These are phyloP conservation scores for Aspergillus sp. DNA, from an alignment of 2,329 filamentous ascomycete species.

Conservation along the genomic window DNA sequence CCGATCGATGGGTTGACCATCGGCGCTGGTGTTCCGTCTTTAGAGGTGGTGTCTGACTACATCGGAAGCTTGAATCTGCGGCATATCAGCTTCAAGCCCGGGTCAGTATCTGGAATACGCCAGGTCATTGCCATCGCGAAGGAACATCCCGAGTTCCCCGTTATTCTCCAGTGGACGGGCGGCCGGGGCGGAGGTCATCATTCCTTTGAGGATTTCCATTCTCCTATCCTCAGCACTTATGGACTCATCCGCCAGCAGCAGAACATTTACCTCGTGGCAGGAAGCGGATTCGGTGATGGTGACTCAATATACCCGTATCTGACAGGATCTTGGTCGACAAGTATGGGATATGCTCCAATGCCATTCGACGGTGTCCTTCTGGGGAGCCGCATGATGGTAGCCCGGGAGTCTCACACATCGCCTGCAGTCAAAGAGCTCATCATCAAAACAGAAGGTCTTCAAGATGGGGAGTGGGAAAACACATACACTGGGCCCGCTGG, in stretches of 20 bases:
- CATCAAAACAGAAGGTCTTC: slow-evolving; percentile 73
- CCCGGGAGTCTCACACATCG: slow-evolving; percentile 87
- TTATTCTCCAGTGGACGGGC: slow-evolving; percentile 92
- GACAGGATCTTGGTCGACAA: slow-evolving; percentile 82
- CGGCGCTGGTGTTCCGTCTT: slow-evolving; percentile 88
- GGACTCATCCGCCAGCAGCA: slow-evolving; percentile 67
- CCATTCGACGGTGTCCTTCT: slow-evolving; percentile 91
- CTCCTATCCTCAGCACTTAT: slow-evolving; percentile 87
- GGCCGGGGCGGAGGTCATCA: slow-evolving; percentile 92
- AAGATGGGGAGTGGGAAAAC: slow-evolving; percentile 79
- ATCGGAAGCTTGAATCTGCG: slow-evolving; percentile 90
- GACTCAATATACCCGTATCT: slow-evolving; percentile 92
- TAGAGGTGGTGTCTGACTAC: slow-evolving; percentile 90
- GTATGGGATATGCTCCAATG: slow-evolving; percentile 87
- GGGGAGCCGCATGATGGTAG: slow-evolving; percentile 91
- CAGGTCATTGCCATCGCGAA: slow-evolving; percentile 89
- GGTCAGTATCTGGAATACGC: slow-evolving; percentile 83
- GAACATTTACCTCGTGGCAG: slow-evolving; percentile 86
- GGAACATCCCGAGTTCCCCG: slow-evolving; percentile 90
- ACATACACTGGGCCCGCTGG: slow-evolving; percentile 85
- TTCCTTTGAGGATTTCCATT: slow-evolving; percentile 93
- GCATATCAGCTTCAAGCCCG: slow-evolving; percentile 93
- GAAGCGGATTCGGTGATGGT: slow-evolving; percentile 85
- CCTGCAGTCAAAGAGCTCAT: slow-evolving; percentile 82
- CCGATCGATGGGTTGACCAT: slow-evolving; percentile 89